Base-by-base conservation (phyloP, 140 eudicot species). In the Senecio squalidus region DNA sequence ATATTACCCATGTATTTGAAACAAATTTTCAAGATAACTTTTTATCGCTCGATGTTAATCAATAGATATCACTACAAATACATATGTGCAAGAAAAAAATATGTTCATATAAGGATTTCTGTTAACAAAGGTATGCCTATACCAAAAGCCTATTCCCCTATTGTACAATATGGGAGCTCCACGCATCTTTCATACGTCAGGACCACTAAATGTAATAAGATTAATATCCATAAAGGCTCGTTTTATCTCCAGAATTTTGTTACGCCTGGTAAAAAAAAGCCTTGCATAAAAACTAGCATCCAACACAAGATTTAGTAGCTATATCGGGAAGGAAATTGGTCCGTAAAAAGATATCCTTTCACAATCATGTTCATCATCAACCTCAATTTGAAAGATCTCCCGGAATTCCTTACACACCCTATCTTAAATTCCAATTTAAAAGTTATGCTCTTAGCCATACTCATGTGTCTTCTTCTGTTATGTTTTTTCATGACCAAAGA, bases 281-380 rank as follows among this genome's bases (percentile, higher is more conserved):
- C 40, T 21, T 27, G 18, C 39, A 64, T 49, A 44, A 9, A 40
- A 25, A 43, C 18, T 29, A 31, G 9, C 31, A 27, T 67, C 56
- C 56, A 43, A 46, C 31, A 55, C 17, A 29, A 66, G 9, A 44
- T 55, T 44, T n/a, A 56, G 47, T 14, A 41, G 46, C 64, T 48
- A 21, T 64, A 64, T 15, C 55, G 1, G 41, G 16, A 43, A 45
- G 24, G 11, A 17, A 56, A 18, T 52, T 27, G 15, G 63, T 30
- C 63, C 34, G 1, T 41, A 36, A 53, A 52, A 24, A 52, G 27
- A 38, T 29, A 21, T 33, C 18, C 22, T 57, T 11, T 30, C 40
- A 25, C 13, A 18, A 33, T 47, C 34, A 68, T 68, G 53, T 34
- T 58, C n/a, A 47, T 21, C 67, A 58, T 49, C 74, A 58, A 58